These are phyloP conservation scores for Sarcodon aspratus DNA, from an alignment of 768 basidiomycete species.

Conservation along the genomic window DNA sequence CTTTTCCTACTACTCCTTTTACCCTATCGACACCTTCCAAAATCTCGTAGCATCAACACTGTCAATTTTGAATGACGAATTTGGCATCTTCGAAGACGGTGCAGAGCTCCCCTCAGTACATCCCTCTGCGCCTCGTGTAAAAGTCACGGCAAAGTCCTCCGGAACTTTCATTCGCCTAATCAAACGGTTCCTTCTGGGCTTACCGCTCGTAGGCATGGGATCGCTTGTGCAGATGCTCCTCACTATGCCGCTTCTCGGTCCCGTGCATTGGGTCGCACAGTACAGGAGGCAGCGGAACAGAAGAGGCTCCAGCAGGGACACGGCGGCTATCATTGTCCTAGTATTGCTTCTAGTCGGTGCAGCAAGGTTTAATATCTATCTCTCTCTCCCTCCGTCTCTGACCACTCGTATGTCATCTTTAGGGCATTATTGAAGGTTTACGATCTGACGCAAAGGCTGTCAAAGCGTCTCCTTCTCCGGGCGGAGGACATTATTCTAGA, in stretches of 20 bases:
- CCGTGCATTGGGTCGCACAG: conserved; percentile 60
- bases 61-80: conserved; percentile 48
- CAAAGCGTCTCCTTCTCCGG: conserved; percentile 50
- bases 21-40: conserved; percentile 46
- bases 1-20: conserved; percentile 24
- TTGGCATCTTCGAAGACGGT: conserved; percentile 25
- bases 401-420: conserved; percentile 7
- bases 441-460: conserved; percentile 42
- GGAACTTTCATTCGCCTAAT: conserved; percentile 45
- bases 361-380: conserved; percentile 33
- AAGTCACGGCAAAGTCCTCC: conserved; percentile 19
- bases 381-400: not conserved
- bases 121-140: conserved; percentile 2
- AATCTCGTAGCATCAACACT: conserved; percentile 54
- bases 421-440: conserved; percentile 71
- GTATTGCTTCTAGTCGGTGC: conserved; percentile 48
- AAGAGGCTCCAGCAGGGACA: conserved; percentile 47
- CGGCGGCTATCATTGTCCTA: conserved; percentile 51
- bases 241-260: conserved; percentile 51
- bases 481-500: conserved; percentile 79
- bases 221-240: conserved; percentile 65
- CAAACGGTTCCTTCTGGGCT: conserved; percentile 63
- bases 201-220: conserved; percentile 69
- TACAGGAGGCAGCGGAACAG: conserved; percentile 47
- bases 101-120: conserved; percentile 3